These are phyloP conservation scores for Acanthamoeba royreba DNA, from an alignment of 208 protist species.

Conservation along the genomic window DNA sequence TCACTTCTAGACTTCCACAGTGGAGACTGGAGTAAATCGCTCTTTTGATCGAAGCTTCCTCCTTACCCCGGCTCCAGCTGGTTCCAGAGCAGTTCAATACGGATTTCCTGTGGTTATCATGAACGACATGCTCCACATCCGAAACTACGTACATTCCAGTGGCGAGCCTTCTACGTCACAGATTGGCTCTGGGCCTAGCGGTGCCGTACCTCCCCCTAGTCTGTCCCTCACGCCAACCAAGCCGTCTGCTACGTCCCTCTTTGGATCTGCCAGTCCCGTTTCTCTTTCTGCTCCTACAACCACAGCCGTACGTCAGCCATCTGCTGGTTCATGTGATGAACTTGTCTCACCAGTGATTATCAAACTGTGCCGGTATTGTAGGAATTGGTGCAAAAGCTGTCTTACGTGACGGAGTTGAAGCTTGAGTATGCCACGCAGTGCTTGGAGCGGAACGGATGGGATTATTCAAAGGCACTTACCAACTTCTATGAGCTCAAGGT, in stretches of 20 bases:
- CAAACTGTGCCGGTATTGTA: too few relatives aligned
- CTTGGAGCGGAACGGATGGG: conserved; percentile 33
- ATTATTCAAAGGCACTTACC: conserved; percentile 31
- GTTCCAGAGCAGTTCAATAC: not conserved
- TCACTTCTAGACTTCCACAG: too few relatives aligned
- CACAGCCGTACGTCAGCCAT: too few relatives aligned
- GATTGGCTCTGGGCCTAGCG: not conserved
- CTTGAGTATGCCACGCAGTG: not conserved
- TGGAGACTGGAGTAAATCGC: conserved; percentile 32
- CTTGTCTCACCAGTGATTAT: too few relatives aligned
- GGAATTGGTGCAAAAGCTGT: conserved; percentile 34
- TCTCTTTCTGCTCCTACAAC: not conserved
- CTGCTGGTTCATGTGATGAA: too few relatives aligned
- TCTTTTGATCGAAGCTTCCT: conserved; percentile 46
- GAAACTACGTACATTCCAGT: not conserved
- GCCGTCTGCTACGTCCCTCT: not conserved
- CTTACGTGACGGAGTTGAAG: conserved; percentile 33
- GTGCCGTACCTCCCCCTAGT: not conserved
- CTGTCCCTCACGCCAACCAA: not conserved
- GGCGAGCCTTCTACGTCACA: not conserved
- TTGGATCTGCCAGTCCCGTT: not conserved
- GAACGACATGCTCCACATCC: conserved; percentile 45
- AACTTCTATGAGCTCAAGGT: conserved; percentile 52
- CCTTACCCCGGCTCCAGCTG: conserved; percentile 14
- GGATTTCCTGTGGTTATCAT: conserved; percentile 14